Base-by-base conservation (phyloP, 2,329 filamentous ascomycete species). In the Penicillium sclerotiorum region DNA sequence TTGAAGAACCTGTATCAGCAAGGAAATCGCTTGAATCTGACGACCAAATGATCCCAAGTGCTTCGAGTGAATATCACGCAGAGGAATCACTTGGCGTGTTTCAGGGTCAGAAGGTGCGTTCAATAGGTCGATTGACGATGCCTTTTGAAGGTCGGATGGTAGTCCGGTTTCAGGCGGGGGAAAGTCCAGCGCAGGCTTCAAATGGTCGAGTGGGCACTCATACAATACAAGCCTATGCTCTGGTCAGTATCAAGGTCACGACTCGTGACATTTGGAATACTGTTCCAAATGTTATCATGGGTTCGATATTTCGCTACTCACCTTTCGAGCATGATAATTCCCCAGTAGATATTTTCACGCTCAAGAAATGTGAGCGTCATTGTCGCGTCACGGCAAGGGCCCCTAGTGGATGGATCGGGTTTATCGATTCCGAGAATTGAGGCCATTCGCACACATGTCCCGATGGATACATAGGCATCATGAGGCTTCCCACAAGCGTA, bases 11-110 rank as follows among this genome's bases (percentile, higher is more conserved):
- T 44, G 32, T 11, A 42, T 18, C n/a, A 38, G 17, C 12, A 44
- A 37, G 13, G 18, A 38, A 12, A 42, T 15, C 3, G 39, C 39
- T 25, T 49, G 46, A 13, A 44, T 38, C 20, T 44, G 33, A 12
- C 46, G 46, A 18, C 46, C 46, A 39, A 49, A 49, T 4, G 28
- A 37, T 20, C 30, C 32, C 20, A 49, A 39, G 8, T 49, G 22
- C 6, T 12, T 13, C 22, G 23, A 11, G 8, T 28, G 15, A 13
- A 28, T 15, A n/a, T 37, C 32, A 21, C 15, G 5, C 2, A 42
- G 21, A 8, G 12, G 17, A 21, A n/a, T 18, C n/a, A 15, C 1
- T 25, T 33, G 20, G 3, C 15, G 5, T 7, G 13, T 9, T 20
- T 15, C n/a, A 21, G 7, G 13, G 7, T n/a, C n/a, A 9, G 27